Evolutionary conservation across 2,329 filamentous ascomycete genomes (phyloP).

Genomic region (Coleophoma cylindrospora): DNA sequence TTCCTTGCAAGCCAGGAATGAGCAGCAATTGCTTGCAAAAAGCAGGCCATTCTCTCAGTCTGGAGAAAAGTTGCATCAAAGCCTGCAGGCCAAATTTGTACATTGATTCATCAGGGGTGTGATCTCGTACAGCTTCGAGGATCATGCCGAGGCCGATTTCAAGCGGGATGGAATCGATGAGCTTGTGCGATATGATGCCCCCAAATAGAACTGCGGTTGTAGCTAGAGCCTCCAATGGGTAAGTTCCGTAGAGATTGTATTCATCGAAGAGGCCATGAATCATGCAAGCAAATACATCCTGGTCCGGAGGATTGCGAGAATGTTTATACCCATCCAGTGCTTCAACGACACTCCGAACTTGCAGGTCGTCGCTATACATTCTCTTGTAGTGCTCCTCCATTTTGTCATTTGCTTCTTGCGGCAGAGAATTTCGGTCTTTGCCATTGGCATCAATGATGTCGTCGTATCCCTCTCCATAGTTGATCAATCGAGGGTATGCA

Average conservation of each 20-base stretch:
- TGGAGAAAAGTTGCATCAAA: conserved; percentile 77
- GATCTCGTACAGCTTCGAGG: conserved; percentile 88
- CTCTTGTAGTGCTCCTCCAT: conserved; percentile 98
- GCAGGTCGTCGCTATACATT: conserved; percentile 91
- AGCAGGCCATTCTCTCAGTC: conserved; percentile 90
- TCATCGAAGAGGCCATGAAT: conserved; percentile 97
- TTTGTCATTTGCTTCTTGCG: conserved; percentile 72
- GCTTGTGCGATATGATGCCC: conserved; percentile 88
- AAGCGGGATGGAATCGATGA: conserved; percentile 84
- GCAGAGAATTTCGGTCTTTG: conserved; percentile 73
- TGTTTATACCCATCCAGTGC: conserved; percentile 83
- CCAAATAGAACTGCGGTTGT: conserved; percentile 96
- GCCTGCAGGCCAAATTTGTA: conserved; percentile 98
- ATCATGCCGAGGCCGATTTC: conserved; percentile 97
- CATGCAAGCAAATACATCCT: conserved; percentile 97
- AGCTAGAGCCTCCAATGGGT: conserved; percentile 90
- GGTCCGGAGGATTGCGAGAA: conserved; percentile 76
- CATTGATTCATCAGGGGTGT: conserved; percentile 80
- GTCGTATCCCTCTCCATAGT: conserved; percentile 90
- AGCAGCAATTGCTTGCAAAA: conserved; percentile 83
- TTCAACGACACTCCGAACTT: conserved; percentile 80
- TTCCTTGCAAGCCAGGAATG: conserved; percentile 76
- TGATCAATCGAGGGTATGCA: conserved; percentile 89
- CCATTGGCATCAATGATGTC: conserved; percentile 86
- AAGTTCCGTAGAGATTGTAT: conserved; percentile 91